Evolutionary conservation across 768 basidiomycete species (phyloP).

Genomic region (Coprinellus aureogranulatus): DNA sequence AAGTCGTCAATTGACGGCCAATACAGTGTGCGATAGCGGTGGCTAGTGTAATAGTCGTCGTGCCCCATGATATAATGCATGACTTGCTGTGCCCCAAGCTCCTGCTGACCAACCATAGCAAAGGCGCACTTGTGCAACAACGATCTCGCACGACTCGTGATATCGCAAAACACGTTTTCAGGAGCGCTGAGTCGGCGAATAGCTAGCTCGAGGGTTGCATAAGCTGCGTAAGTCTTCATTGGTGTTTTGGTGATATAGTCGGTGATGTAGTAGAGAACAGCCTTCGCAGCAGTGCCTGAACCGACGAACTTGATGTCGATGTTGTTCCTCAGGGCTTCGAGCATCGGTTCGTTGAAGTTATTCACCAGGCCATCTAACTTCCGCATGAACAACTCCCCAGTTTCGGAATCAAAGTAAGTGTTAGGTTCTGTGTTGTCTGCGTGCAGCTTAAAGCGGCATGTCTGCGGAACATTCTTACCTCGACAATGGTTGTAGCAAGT

Average conservation of each 20-base stretch:
- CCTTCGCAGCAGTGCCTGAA: slow-evolving; percentile 40
- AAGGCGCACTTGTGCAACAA: slow-evolving; percentile 36
- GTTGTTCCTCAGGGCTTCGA: slow-evolving; percentile 35
- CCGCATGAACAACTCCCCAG: slow-evolving; percentile 30
- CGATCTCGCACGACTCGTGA: slow-evolving; percentile 22
- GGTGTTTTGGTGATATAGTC: slow-evolving; percentile 47
- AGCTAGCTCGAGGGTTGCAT: slow-evolving; percentile 34
- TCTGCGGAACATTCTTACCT: slow-evolving; percentile 12
- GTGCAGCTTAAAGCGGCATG: slow-evolving; percentile 31
- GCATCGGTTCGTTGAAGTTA: slow-evolving; percentile 39
- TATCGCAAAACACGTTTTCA: slow-evolving; percentile 10
- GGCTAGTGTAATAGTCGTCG: slow-evolving; percentile 37
- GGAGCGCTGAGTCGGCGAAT: slow-evolving; percentile 22
- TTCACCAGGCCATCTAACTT: slow-evolving; percentile 40
- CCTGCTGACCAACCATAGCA: slow-evolving; percentile 35
- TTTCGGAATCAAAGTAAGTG: slow-evolving; percentile 25
- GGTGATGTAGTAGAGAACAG: slow-evolving; percentile 45
- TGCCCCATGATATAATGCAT: slow-evolving; percentile 30
- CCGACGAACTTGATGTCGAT: slow-evolving; percentile 49
- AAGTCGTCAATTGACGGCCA: slow-evolving; percentile 31
- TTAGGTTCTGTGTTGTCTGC: slow-evolving; percentile 10
- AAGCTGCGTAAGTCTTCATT: slow-evolving; percentile 40
- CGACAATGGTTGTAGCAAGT: slow-evolving; percentile 40
- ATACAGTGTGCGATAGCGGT: slow-evolving; percentile 29
- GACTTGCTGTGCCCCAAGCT: slow-evolving; percentile 38